Conservation (phyloP, 179 eudicot genomes). For the Sideroxylon spinosum region DNA sequence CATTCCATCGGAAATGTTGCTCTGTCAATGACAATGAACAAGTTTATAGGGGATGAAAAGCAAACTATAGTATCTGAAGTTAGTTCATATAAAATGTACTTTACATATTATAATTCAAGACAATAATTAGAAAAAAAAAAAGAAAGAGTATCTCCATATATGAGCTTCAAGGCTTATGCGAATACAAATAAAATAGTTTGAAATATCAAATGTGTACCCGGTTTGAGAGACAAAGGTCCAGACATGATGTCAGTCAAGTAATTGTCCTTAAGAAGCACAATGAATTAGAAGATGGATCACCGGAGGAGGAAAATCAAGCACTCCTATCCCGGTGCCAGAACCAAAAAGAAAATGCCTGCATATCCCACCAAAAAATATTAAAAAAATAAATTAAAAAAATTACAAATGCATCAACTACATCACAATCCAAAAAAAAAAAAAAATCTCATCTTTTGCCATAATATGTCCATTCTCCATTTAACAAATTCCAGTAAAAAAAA, state of each 20-base stretch:
- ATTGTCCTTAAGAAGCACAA: neutral
- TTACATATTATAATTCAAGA: neutral
- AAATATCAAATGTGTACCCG: constrained; percentile 3
- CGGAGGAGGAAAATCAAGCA: constrained; percentile 19
- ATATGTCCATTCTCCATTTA: neutral
- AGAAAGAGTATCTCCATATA: neutral
- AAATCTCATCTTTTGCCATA: neutral
- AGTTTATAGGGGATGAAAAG: neutral
- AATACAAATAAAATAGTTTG: neutral
- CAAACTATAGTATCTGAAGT: too few relatives aligned
- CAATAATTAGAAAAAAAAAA: neutral
- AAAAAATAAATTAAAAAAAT: neutral
- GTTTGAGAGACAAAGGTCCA: constrained; percentile 16
- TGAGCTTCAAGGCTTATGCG: neutral
- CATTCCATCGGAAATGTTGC: neutral
- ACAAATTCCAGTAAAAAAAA: neutral
- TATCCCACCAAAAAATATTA: constrained; percentile 5
- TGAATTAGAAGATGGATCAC: neutral
- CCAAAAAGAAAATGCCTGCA: constrained; percentile 16
- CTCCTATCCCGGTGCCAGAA: constrained; percentile 18
- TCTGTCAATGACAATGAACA: neutral
- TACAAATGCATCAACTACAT: neutral
- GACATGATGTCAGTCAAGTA: constrained; percentile 9
- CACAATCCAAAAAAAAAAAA: neutral
- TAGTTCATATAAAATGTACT: neutral